Base-by-base conservation (phyloP, 768 basidiomycete species). In the Pleurotus tuber-regium region DNA sequence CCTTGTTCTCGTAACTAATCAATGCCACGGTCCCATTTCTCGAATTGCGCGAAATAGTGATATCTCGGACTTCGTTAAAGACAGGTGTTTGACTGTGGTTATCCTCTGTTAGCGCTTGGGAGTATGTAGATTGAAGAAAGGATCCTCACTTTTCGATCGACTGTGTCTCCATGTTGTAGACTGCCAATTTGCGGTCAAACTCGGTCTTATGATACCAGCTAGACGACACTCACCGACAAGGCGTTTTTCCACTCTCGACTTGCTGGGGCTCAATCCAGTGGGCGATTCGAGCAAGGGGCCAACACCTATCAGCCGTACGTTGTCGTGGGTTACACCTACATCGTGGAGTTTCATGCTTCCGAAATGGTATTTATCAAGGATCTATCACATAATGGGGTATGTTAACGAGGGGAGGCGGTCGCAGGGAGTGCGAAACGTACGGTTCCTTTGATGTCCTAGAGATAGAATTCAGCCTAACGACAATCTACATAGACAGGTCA, bases 1-100 rank as follows among this genome's bases (percentile, higher is more conserved):
- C 86, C 75, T 84, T 83, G 59, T 85, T 80, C 61, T 89, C 86
- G 59, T 86, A 88, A 62, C 86, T 87, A 42, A 89, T 76, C 44
- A 90, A 64, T 16, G 83, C 87, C 6, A 83, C 70, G 4, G 79
- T 69, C 18, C 83, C 85, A 51, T 67, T 65, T 24, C 67, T 63
- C 4, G 63, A 58, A 47, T 76, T 78, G 49, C 75, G 72, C 40
- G 84, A 78, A 24, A 88, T 63, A 0, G 84, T 85, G 31, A 89
- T 81, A 59, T 87, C 82, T 44, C 83, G 79, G 43, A 88, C 84
- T 53, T 88, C 84, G 58, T 87, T 83, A 2, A 89, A 69, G 4
- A 88, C 81, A 3, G 87, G 87, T 0, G 86, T 84, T 68, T 83
- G 81, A 62, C 87, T 89, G 53, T 14, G 9, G 26, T 42, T 30